Base-by-base conservation (phyloP, 257 asterid species). In the Cruciata laevipes region DNA sequence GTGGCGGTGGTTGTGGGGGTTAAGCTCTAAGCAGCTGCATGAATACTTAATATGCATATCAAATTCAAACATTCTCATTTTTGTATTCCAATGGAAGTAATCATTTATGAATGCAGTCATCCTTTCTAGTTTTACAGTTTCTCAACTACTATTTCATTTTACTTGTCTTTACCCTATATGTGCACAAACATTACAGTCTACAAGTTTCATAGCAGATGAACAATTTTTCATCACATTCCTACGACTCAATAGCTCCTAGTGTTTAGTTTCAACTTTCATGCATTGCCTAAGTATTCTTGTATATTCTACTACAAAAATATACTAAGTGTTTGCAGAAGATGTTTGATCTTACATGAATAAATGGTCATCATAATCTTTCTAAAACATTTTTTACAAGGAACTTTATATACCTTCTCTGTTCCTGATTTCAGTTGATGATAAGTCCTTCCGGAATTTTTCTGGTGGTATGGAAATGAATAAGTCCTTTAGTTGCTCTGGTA, bases 391-490 rank as follows among this genome's bases (percentile, higher is more conserved):
- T 6, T 8, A 17, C 14, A 38, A 40, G 25, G 24, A 52, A 24
- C 58, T 38, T 71, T 71, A 69, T 62, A 61, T 63, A 12, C 86
- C 84, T 81, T 51, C 80, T 49, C 57, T 77, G 60, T 70, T 83
- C 83, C 97, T 75, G 73, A 93, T 79, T 75, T 93, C 96, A 11
- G 97, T 80, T 12, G 99, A 93, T 21, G 99, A 93, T 69, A 93
- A 88, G 72, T 90, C 96, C 90, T 84, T 58, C 13, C 92, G 84
- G 61, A 93, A 93, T 52, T 70, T 78, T 58, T 93, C 92, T 0
- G 75, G 75, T 12, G 97, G 97, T 73, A 93, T 90, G 25, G 97
- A 76, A 66, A 88, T 77, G 70, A 90, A 90, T 89, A 93, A 75
- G 69, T 84, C 94, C 68, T 77, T 76, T 9, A 93, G 81, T 81